Percentiles rank a stretch among this genome's conserved stretches.
Evolutionary conservation across 192 early-diverging fungal species (phyloP).

Genomic region (Phlyctochytrium planicorne): DNA sequence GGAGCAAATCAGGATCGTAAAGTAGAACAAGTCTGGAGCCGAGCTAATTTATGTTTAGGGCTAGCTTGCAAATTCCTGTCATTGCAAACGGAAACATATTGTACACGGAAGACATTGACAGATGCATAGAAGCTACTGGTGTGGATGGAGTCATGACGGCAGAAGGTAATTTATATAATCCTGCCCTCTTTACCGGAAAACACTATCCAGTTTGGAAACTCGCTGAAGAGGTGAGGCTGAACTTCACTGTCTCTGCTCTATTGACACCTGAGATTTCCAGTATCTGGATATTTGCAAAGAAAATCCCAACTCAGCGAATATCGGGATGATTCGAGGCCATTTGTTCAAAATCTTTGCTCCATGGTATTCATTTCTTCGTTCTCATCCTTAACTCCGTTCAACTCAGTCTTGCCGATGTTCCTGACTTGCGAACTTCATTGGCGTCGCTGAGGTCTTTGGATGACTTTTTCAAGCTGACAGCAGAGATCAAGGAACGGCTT

Average conservation of each 20-base stretch:
- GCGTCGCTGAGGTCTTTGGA: constrained; percentile 59
- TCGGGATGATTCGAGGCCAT: constrained; percentile 77
- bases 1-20: constrained; percentile 85
- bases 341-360: constrained; percentile 88
- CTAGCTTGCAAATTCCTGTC: constrained; percentile 84
- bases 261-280: constrained; percentile 26
- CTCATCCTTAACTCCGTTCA: neutral
- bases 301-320: constrained; percentile 58
- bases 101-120: constrained; percentile 84
- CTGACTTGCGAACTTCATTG: constrained; percentile 75
- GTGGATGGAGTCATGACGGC: constrained; percentile 96
- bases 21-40: constrained; percentile 28
- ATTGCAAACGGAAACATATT: constrained; percentile 98
- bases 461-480: constrained; percentile 56
- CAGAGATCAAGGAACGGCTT: constrained; percentile 57
- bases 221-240: constrained; percentile 57
- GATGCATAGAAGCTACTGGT: constrained; percentile 80
- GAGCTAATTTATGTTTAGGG: constrained; percentile 26
- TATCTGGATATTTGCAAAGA: constrained; percentile 81
- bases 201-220: constrained; percentile 73
- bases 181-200: constrained; percentile 74
- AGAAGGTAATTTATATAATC: constrained; percentile 69
- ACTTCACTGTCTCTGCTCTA: neutral
- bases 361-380: constrained; percentile 21
- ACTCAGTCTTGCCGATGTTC: constrained; percentile 65